Base-by-base conservation (phyloP, 768 basidiomycete genomes). In the Hericium alpestre region DNA sequence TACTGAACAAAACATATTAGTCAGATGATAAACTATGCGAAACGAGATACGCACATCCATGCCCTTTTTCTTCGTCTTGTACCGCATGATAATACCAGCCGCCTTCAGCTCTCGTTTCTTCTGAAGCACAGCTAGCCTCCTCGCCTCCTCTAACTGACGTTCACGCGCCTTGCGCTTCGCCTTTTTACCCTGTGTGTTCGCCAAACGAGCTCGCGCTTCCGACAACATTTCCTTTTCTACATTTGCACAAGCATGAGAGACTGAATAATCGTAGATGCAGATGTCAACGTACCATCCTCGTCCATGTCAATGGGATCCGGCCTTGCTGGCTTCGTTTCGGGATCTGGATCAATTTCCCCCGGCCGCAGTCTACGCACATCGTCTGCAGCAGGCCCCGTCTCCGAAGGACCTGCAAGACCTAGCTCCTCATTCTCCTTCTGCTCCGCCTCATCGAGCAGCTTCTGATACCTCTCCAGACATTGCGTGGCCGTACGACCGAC, bases 291-390 rank as follows among this genome's bases (percentile, higher is more conserved):
- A 87, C 91, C 94, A 67, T 98, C 96, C 73, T 99, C 96, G 68
- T 99, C 96, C 96, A 99, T 99, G 73, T 99, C 96, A 64, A 98
- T 97, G 6, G 96, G 96, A 74, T 99, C 96, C 5, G 96, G 96
- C 25, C 96, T 82, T 11, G 96, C 96, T 51, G 96, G 93, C 67
- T 97, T 94, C 10, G 94, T 96, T 72, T 99, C 96, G 13, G 96
- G 96, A 73, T 99, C 94, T 6, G 95, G 94, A 70, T 99, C 96
- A 58, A 99, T 95, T 73, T 98, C 96, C 47, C 96, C 96, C 8
- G 96, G 93, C 52, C 93, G 78, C 59, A 99, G 74, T 59, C 84
- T 79, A 55, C 95, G 78, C 41, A 95, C 83, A 61, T 97, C 94
- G 56, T 96, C 96, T n/a, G 88, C 92, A 62, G 87, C 84, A 2